A percentile compares a stretch with the other conserved stretches of the same genome.
phyloP scores from a whole-genome alignment of 257 asterid genomes.

The Henckelia pumila region DNA sequence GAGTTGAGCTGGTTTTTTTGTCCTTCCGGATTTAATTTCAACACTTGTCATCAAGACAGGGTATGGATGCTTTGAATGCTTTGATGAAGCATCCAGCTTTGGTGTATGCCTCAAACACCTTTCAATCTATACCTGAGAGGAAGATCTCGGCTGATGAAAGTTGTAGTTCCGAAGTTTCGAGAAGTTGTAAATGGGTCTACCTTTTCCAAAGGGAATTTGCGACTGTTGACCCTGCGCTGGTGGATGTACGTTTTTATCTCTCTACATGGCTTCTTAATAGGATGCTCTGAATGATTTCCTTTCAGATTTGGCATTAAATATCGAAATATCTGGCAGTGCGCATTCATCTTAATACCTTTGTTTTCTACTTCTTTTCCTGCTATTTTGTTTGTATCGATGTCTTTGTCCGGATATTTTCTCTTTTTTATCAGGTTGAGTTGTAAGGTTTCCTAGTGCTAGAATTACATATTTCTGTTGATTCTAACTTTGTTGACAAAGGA shows the following conservation, averaged over 20 bases:
- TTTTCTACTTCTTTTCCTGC: neutral
- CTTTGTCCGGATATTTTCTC: neutral
- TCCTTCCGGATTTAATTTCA: conserved; percentile 9
- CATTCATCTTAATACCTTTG: neutral
- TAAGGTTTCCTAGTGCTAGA: neutral
- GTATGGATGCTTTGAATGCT: conserved; percentile 44
- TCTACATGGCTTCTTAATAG: conserved; percentile 7
- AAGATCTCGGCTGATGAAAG: conserved; percentile 46
- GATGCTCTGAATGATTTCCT: conserved; percentile 4
- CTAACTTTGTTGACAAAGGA: neutral
- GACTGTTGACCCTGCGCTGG: conserved; percentile 75
- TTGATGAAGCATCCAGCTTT: conserved; percentile 75
- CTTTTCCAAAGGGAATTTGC: conserved; percentile 91
- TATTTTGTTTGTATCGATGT: neutral
- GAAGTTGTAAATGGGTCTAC: conserved; percentile 56
- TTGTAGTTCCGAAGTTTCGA: conserved; percentile 33
- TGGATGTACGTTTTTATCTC: conserved; percentile 53
- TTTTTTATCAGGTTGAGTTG: neutral
- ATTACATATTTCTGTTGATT: too few species aligned
- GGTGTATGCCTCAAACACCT: conserved; percentile 55
- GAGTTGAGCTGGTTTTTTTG: conserved; percentile 8
- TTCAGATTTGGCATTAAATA: neutral
- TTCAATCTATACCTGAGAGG: conserved; percentile 51
- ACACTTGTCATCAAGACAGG: conserved; percentile 41
- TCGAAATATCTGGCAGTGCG: neutral